A percentile compares a stretch with the other conserved stretches of the same genome.
phyloP scores from a whole-genome alignment of 2,329 filamentous ascomycete species.

The Colletotrichum sp. region DNA sequence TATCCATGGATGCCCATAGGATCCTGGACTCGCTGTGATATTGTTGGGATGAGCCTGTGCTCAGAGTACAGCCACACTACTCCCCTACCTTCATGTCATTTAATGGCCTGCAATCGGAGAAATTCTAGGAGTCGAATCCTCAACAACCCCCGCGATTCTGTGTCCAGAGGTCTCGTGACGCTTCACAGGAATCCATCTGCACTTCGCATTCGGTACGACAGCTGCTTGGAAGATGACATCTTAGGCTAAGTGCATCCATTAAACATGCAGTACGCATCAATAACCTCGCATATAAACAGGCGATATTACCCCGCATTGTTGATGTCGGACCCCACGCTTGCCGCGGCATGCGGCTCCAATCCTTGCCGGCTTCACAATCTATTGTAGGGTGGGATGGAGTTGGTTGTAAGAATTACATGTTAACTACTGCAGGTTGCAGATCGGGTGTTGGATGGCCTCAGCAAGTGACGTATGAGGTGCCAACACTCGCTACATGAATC shows the following conservation, averaged over 20 bases:
- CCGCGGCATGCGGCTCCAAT: background rate
- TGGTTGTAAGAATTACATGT: background rate
- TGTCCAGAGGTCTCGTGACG: background rate
- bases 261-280: background rate
- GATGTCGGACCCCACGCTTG: background rate
- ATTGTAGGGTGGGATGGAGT: background rate
- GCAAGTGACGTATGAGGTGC: background rate
- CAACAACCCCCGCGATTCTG: no score
- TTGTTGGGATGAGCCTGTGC: background rate
- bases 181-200: background rate
- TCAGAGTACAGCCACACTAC: background rate
- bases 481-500: background rate
- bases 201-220: background rate
- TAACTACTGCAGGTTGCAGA: background rate
- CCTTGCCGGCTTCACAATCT: background rate
- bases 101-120: fast-evolving
- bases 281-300: background rate
- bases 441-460: background rate
- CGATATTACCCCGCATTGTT: background rate
- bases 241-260: background rate
- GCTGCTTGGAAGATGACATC: background rate
- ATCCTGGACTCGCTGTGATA: background rate
- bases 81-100: background rate
- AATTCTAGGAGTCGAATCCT: no score
- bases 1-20: background rate